Base-by-base conservation (phyloP, 352 stramenopile genomes). In the Detonula confervacea region DNA sequence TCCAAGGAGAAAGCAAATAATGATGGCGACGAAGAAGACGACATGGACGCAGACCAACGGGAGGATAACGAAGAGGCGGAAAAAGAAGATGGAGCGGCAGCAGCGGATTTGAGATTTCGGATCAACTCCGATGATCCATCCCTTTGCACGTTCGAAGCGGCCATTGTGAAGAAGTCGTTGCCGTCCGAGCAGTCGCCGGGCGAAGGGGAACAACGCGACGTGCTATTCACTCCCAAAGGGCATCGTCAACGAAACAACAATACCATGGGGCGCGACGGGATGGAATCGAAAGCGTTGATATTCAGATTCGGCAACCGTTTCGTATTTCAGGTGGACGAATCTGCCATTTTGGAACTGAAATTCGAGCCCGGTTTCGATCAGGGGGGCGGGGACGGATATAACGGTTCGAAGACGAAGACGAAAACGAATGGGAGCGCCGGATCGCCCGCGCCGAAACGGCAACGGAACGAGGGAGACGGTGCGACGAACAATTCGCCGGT, bases 241-340 rank as follows among this genome's bases (percentile, higher is more conserved):
- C 8, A 65, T 65, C 22, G 30, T 20, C 25, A 49, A 16, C 24
- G 35, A 42, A 20, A 55, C 1, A 25, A 25, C 1, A 5, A 55
- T 47, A n/a, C 24, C 7, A 63, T 25, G 1, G n/a, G 7, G 8
- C n/a, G n/a, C n/a, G 27, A 62, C 29, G 44, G 33, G 14, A 6
- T 44, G 7, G 33, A 70, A 62, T 68, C 52, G 57, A 80, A 62
- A 12, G 22, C 30, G 11, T 51, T 80, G 35, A 12, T 80, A n/a
- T 80, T 80, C 46, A 49, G 71, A 49, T 80, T 80, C 60, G 71
- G 71, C 4, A 52, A 55, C 16, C 33, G 51, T 42, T 80, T 80
- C 33, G 71, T 68, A 14, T 80, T 69, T 65, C 61, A 63, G 7
- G 71, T 69, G 3, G 49, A 80, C 54, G 30, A 46, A 30, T 54